Conservation (phyloP, 2,329 filamentous ascomycete species). For the Epicoccum sorghinum region DNA sequence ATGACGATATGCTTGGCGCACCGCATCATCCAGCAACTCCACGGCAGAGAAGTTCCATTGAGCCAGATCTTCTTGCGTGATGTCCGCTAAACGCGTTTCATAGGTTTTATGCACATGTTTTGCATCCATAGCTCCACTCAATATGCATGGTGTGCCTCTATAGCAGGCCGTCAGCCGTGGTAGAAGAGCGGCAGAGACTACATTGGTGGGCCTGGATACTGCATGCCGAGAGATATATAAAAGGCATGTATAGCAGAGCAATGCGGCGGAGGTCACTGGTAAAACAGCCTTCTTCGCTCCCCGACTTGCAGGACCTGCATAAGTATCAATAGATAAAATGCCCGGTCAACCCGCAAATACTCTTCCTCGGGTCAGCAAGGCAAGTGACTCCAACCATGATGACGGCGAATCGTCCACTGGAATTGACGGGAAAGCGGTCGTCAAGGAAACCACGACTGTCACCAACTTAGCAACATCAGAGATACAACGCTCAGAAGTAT, state of each 20-base stretch:
- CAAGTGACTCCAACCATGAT: constrained; percentile 2
- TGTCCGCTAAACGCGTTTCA: constrained; percentile 10
- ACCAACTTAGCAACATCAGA: constrained; percentile 11
- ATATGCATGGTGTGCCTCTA: background rate
- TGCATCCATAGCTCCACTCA: constrained; percentile 5
- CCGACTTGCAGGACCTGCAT: no score
- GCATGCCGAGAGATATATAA: background rate
- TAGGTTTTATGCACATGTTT: background rate
- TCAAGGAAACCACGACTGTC: constrained; percentile 8
- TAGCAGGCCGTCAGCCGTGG: background rate
- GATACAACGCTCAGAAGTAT: constrained; percentile 13
- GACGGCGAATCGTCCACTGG: constrained; percentile 8
- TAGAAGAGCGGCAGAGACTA: background rate
- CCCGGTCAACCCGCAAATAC: background rate
- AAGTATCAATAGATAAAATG: background rate
- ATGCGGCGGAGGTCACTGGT: background rate
- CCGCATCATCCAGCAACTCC: constrained; percentile 11
- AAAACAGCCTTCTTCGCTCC: no score
- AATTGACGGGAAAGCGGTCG: constrained; percentile 6
- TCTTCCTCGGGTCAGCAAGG: background rate
- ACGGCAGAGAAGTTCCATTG: constrained; percentile 2
- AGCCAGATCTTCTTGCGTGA: constrained; percentile 8
- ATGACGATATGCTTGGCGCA: constrained; percentile 23
- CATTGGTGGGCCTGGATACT: background rate
- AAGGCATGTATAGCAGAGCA: background rate